Evolutionary conservation across 2,329 filamentous ascomycete genomes (phyloP).

Genomic region (Microdochium nivale): DNA sequence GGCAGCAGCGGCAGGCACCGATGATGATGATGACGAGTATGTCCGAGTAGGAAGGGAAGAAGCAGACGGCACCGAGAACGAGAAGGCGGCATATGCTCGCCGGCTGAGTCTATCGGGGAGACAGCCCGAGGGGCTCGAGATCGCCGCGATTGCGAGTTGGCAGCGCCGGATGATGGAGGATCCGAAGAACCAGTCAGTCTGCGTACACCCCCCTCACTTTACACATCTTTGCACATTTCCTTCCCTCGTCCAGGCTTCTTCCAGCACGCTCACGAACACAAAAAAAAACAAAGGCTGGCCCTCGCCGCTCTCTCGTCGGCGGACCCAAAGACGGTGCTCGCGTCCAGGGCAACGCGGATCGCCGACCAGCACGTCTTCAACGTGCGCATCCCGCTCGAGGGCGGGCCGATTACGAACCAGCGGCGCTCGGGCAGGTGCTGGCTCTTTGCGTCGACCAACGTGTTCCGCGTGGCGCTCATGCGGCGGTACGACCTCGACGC

Average conservation of each 20-base stretch:
- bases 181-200: conserved; percentile 31
- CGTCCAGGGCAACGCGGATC: conserved; percentile 52
- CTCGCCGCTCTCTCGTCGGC: conserved; percentile 63
- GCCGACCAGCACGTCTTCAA: conserved; percentile 76
- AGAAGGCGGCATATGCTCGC: background rate
- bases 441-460: conserved; percentile 87
- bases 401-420: conserved; percentile 78
- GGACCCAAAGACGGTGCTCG: conserved; percentile 57
- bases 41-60: background rate
- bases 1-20: background rate
- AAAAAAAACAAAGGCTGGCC: conserved; percentile 48
- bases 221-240: no score
- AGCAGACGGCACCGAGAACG: background rate
- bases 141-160: conserved; percentile 33
- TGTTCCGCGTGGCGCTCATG: conserved; percentile 84
- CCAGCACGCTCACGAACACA: background rate
- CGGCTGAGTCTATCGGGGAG: conserved; percentile 14
- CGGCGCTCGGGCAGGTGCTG: conserved; percentile 76
- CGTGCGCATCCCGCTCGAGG: conserved; percentile 72
- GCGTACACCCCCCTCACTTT: background rate
- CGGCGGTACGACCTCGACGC: conserved; percentile 67
- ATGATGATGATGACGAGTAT: background rate
- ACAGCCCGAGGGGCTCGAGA: conserved; percentile 22
- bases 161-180: conserved; percentile 42
- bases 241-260: conserved; percentile 36